A percentile compares a stretch with the other conserved stretches of the same genome.
These are phyloP conservation scores for Inonotus hispidus DNA, from an alignment of 1,284 basidiomycete species.

Conservation along the genomic window DNA sequence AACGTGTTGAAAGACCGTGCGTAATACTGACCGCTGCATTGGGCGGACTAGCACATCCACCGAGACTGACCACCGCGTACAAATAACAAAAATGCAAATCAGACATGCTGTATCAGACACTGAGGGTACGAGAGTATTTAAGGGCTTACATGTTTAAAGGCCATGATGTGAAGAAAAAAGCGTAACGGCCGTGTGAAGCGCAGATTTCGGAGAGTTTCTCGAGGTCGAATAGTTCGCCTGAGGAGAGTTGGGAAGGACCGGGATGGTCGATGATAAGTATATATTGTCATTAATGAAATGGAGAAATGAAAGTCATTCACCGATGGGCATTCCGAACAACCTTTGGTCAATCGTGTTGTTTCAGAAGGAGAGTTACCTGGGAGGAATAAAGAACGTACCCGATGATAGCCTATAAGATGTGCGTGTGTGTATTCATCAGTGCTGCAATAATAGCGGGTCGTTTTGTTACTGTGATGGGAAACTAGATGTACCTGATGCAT, in stretches of 20 bases:
- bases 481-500: conserved; percentile 49
- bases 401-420: conserved; percentile 46
- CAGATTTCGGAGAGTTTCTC: conserved; percentile 55
- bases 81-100: neutral
- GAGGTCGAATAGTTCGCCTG: conserved; percentile 69
- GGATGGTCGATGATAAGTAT: too few relatives aligned
- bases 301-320: conserved; percentile 28
- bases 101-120: too few relatives aligned
- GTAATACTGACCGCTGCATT: conserved; percentile 58
- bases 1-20: too few relatives aligned
- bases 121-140: neutral
- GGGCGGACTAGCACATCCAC: conserved; percentile 61
- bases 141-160: conserved; percentile 58
- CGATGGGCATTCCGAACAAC: conserved; percentile 69
- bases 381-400: conserved; percentile 34
- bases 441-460: neutral
- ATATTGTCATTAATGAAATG: neutral
- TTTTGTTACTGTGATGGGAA: neutral
- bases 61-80: conserved; percentile 38
- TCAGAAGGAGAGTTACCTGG: neutral
- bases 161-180: conserved; percentile 72
- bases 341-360: conserved; percentile 28
- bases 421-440: neutral
- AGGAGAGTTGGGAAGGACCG: neutral
- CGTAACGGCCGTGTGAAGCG: conserved; percentile 52